Base-by-base conservation (phyloP, 345 rosid genomes). In the Gossypium longicalyx region DNA sequence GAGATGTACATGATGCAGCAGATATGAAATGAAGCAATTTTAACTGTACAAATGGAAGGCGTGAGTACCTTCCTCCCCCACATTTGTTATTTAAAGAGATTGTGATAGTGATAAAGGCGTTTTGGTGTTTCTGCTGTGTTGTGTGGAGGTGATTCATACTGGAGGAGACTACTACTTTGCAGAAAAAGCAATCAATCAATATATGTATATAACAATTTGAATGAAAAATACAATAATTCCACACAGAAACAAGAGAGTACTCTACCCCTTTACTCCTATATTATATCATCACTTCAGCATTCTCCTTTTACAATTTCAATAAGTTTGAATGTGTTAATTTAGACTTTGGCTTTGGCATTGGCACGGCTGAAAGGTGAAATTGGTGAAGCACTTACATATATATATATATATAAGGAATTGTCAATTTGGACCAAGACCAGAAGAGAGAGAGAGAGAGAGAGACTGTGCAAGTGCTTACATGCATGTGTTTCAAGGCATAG, bases 1-100 rank as follows among this genome's bases (percentile, higher is more conserved):
- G 29, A 76, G 76, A 72, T 64, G 70, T 76, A 65, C 71, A 66
- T 65, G n/a, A 74, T 57, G 82, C 76, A 80, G 77, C 60, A 69
- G 60, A 69, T 69, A 69, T 78, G 77, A 47, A 67, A 66, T 70
- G 81, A 80, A 80, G 78, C 77, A 82, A 78, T 41, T 77, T 71
- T 72, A 82, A 74, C 85, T 77, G 82, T 83, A 61, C 83, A 75
- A 64, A 47, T 56, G 64, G 69, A 76, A 70, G 81, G 82, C 77
- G 77, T 76, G 82, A 66, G 66, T 58, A 71, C 25, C 52, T 57
- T 47, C 52, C 59, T 69, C 73, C 58, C 73, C 44, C 27, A 69
- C 47, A 51, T 69, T 69, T 69, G 60, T 69, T 69, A 69, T 51
- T 69, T 51, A 51, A 69, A 51, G 60, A 69, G 60, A 69, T 51